These are phyloP conservation scores for Penicillium sp. DNA, from an alignment of 2,329 filamentous ascomycete species.

Conservation along the genomic window DNA sequence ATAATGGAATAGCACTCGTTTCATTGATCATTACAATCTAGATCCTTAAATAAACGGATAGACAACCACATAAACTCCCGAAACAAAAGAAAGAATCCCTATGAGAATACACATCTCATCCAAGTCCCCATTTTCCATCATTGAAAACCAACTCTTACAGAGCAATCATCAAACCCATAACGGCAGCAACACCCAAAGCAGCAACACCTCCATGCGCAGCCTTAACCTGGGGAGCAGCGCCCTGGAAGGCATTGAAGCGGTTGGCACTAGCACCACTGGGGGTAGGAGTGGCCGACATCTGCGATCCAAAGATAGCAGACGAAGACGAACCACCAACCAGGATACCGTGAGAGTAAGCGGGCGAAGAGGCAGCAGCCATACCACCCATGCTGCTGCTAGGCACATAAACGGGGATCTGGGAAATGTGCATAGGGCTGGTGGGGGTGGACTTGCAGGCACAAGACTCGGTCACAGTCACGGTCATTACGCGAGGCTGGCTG, in stretches of 20 bases:
- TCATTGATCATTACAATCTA: constrained; percentile 20
- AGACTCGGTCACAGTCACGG: constrained; percentile 18
- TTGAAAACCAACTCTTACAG: constrained; percentile 9
- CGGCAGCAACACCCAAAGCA: constrained; percentile 17
- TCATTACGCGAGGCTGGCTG: constrained; percentile 3
- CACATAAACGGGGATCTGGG: constrained; percentile 21
- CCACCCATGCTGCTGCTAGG: constrained; percentile 14
- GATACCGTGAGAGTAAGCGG: constrained; percentile 7
- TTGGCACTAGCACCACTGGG: constrained; percentile 18
- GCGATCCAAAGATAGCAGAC: constrained; percentile 11
- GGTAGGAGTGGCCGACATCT: constrained; percentile 10
- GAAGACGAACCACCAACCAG: constrained; percentile 13
- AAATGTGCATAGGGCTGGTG: constrained; percentile 6
- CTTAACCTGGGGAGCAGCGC: constrained; percentile 12
- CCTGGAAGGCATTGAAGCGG: constrained; percentile 17
- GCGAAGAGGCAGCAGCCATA: constrained; percentile 9
- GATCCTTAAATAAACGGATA: constrained; percentile 1
- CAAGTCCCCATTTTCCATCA: not conserved
- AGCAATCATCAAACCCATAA: constrained; percentile 23
- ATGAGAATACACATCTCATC: not conserved
- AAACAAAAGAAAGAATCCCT: constrained; percentile 1
- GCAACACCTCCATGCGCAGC: constrained; percentile 11
- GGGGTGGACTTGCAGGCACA: constrained; percentile 19
- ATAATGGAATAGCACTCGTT: not conserved
- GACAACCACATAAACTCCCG: constrained; percentile 4